phyloP scores from a whole-genome alignment of 805 yeast genomes.

The Hanseniaspora lachancei region DNA sequence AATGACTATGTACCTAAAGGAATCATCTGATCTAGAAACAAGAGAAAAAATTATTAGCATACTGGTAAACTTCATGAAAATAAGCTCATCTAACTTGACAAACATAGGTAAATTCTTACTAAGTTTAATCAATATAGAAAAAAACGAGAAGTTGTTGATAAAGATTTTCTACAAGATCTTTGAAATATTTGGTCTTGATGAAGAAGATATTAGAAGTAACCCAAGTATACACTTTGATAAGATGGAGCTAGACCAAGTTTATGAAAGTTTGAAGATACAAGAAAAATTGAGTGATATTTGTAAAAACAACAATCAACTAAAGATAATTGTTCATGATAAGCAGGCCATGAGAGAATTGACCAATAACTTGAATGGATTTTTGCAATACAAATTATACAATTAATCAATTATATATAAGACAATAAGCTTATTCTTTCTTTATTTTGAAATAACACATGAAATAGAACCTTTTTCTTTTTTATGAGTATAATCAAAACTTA shows the following conservation, averaged over 20 bases:
- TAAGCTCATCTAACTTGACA: background rate
- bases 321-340: background rate
- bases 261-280: constrained; percentile 1
- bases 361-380: background rate
- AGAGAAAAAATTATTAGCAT: background rate
- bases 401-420: background rate
- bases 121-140: constrained; percentile 5
- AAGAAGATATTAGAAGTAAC: constrained; percentile 7
- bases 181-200: constrained; percentile 9
- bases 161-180: constrained; percentile 7
- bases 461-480: background rate
- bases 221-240: background rate
- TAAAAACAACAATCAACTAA: background rate
- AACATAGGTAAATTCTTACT: constrained; percentile 4
- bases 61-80: constrained; percentile 1
- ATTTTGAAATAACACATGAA: background rate
- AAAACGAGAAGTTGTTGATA: background rate
- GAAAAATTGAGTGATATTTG: background rate
- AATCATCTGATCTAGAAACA: background rate
- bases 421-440: background rate
- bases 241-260: constrained; percentile 7
- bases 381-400: constrained; percentile 10
- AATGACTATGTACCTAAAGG: constrained; percentile 8
- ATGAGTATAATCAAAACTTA: background rate
- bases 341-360: constrained; percentile 7